Base-by-base conservation (phyloP, 1,284 basidiomycete genomes). In the Leucoagaricus sp. region DNA sequence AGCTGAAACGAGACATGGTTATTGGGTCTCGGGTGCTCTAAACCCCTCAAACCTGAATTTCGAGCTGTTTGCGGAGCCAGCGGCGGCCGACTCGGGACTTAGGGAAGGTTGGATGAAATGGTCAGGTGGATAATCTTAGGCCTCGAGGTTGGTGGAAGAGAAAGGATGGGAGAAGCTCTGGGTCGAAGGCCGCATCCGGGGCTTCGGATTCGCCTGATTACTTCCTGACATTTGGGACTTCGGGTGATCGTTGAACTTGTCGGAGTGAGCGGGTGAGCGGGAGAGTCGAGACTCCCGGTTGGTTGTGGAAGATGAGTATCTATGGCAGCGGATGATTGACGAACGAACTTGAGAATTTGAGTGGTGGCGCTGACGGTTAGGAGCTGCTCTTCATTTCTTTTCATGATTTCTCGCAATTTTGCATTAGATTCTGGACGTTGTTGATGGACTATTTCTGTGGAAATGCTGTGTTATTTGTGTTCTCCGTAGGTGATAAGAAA, bases 1-100 rank as follows among this genome's bases (percentile, higher is more conserved):
- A 33, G 31, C 6, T 7, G 31, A 12, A 33, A 33, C n/a, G n/a
- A 12, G 36, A n/a, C 36, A 44, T 19, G 21, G 23, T 44, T 44
- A 25, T 46, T 7, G 6, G 44, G 23, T 19, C 10, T 25, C 4
- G 10, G 41, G 7, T 17, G 15, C 21, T 17, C 17, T 4, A 7
- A 13, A 46, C 15, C 28, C 23, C 45, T 9, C 6, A 2, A 17
- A 44, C 42, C 9, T 19, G 42, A 12, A 19, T 44, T 44, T 12
- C 25, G 19, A 23, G 42, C 25, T 17, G 12, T 33, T 33, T 6
- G 31, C 12, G n/a, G n/a, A n/a, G n/a, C n/a, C n/a, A n/a, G n/a
- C 23, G 41, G 41, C 19, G 45, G 17, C 45, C 45, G 45, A 46
- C 23, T 46, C 45, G 45, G 45, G 45, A 29, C 45, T n/a, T n/a